phyloP scores from a whole-genome alignment of 352 stramenopile species.

The Blastocystis sp. region DNA sequence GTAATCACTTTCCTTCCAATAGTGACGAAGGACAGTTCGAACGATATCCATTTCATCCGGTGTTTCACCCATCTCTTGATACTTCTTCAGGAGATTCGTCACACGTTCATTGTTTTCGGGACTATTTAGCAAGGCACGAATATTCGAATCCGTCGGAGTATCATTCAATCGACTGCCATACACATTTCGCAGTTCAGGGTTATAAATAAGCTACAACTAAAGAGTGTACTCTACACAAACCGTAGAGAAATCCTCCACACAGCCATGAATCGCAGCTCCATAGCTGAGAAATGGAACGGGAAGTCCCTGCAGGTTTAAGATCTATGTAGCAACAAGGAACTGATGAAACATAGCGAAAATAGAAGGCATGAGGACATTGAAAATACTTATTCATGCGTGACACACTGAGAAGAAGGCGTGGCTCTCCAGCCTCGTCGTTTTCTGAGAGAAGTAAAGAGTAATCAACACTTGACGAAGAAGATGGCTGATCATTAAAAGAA shows the following conservation, averaged over 20 bases:
- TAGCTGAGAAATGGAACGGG: not conserved
- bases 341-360: not conserved
- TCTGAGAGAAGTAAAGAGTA: not conserved
- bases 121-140: not conserved
- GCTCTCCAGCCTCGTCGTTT: not conserved
- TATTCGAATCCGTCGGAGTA: not conserved
- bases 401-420: not conserved
- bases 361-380: slow-evolving; percentile 38
- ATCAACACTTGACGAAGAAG: not conserved
- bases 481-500: not conserved
- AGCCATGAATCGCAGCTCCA: not conserved
- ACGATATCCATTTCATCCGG: not conserved
- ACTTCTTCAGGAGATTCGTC: not conserved
- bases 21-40: not conserved
- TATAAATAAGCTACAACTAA: slow-evolving; percentile 11
- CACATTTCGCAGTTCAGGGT: not conserved
- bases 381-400: not conserved
- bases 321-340: not conserved
- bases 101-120: not conserved
- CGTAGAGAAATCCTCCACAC: slow-evolving; percentile 11
- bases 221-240: not conserved
- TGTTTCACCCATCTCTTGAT: not conserved
- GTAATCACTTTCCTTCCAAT: not conserved
- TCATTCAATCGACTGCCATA: not conserved
- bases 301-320: not conserved